Percentiles rank a stretch among this genome's conserved stretches.
These are phyloP conservation scores for Alloascoidea africana DNA, from an alignment of 805 yeast genomes.

Conservation along the genomic window DNA sequence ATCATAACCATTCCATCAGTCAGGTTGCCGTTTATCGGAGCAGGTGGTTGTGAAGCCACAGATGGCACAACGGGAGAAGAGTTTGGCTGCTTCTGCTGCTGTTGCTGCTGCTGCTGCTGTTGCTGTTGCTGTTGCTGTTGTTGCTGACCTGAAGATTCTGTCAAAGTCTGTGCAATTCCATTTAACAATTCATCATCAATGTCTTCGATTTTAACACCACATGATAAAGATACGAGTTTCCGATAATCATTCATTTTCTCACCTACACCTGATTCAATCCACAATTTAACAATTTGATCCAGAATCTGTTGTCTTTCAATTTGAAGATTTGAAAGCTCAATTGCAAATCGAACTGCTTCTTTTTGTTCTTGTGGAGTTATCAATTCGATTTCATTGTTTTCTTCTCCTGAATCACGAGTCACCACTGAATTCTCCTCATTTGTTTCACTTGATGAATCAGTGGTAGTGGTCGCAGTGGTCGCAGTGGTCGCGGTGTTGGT, in stretches of 20 bases:
- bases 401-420: slow-evolving; percentile 9
- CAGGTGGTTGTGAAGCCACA: too few species aligned
- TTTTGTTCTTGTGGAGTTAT: slow-evolving; percentile 6
- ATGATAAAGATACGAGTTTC: slow-evolving; percentile 44
- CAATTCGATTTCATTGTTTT: slow-evolving; percentile 6
- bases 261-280: slow-evolving; percentile 26
- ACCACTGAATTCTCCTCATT: slow-evolving; percentile 3
- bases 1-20: too few species aligned
- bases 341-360: slow-evolving; percentile 17
- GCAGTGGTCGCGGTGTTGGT: slow-evolving; percentile 3
- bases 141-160: too few species aligned
- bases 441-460: slow-evolving; percentile 12
- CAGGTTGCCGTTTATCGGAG: too few species aligned
- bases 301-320: slow-evolving; percentile 23
- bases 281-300: slow-evolving; percentile 32
- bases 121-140: too few species aligned
- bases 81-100: too few species aligned
- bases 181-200: slow-evolving; percentile 47
- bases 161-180: slow-evolving; percentile 35
- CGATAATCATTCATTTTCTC: slow-evolving; percentile 47
- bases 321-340: slow-evolving; percentile 25
- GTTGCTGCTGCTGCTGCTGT: too few species aligned
- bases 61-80: too few species aligned
- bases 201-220: slow-evolving; percentile 51
- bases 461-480: slow-evolving; percentile 5